Evolutionary conservation across 2,329 filamentous ascomycete genomes (phyloP).

Genomic region (Elsinoe perseae): DNA sequence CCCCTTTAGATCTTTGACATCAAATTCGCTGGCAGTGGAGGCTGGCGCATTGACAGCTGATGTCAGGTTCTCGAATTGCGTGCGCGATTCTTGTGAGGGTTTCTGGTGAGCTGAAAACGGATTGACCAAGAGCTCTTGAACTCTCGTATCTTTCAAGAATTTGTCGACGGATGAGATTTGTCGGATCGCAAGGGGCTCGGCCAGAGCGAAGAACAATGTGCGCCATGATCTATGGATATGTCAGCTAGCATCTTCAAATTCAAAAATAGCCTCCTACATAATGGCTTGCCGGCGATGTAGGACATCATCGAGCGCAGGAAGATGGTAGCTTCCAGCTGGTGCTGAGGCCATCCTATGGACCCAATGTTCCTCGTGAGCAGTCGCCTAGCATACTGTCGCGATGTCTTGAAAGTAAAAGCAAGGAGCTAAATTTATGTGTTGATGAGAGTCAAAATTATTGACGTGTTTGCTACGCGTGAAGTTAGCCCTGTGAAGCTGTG

Average conservation of each 20-base stretch:
- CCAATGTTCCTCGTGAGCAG: not conserved
- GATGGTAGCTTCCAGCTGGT: constrained; percentile 44
- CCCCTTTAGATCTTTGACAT: constrained; percentile 71
- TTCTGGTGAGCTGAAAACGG: constrained; percentile 61
- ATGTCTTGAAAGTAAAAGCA: not conserved
- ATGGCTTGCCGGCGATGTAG: constrained; percentile 71
- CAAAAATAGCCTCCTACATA: constrained; percentile 53
- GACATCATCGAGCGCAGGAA: constrained; percentile 78
- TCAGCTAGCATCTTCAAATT: not conserved
- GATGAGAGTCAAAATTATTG: not conserved
- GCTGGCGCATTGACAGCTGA: constrained; percentile 78
- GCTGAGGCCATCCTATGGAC: constrained; percentile 14
- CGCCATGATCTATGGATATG: constrained; percentile 53
- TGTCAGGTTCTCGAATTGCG: constrained; percentile 73
- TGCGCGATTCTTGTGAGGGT: constrained; percentile 56
- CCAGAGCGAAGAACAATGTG: constrained; percentile 48
- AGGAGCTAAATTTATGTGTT: not conserved
- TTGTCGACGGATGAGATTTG: constrained; percentile 50
- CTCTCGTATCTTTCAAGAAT: constrained; percentile 3
- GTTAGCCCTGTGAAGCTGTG: not conserved
- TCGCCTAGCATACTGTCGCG: constrained; percentile 7
- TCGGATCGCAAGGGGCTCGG: constrained; percentile 58
- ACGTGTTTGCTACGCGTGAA: not conserved
- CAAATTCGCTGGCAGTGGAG: constrained; percentile 56
- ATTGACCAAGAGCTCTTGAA: constrained; percentile 50